A percentile compares a stretch with the other conserved stretches of the same genome.
Evolutionary conservation across 2,329 filamentous ascomycete genomes (phyloP).

Genomic region (Parafenestella ontariensis): DNA sequence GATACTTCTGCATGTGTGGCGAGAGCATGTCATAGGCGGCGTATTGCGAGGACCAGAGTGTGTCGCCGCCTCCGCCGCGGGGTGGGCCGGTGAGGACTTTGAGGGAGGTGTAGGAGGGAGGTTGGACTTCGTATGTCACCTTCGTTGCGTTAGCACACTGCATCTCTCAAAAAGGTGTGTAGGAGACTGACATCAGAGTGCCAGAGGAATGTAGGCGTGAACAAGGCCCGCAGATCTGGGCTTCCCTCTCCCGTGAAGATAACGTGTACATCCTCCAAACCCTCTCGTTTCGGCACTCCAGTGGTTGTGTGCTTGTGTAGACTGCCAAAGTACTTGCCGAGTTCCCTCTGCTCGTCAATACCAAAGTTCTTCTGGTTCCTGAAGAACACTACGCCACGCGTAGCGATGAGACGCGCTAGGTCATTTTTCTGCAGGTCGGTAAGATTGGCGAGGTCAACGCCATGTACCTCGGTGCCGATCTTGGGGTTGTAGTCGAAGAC

Average conservation of each 20-base stretch:
- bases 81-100: constrained; percentile 63
- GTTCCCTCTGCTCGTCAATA: constrained; percentile 60
- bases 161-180: not conserved
- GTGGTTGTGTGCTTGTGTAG: constrained; percentile 65
- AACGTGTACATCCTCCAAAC: constrained; percentile 64
- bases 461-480: constrained; percentile 62
- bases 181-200: constrained; percentile 58
- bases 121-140: constrained; percentile 65
- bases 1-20: constrained; percentile 63
- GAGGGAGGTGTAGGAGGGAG: constrained; percentile 64
- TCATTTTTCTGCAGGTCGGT: constrained; percentile 62
- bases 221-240: constrained; percentile 61
- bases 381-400: constrained; percentile 66
- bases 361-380: constrained; percentile 62
- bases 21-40: constrained; percentile 65
- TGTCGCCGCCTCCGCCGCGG: constrained; percentile 63
- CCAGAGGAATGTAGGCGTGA: constrained; percentile 63
- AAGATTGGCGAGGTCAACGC: constrained; percentile 59
- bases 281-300: constrained; percentile 56
- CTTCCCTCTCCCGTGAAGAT: constrained; percentile 62
- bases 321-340: constrained; percentile 61
- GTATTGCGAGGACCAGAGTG: constrained; percentile 65
- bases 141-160: constrained; percentile 28
- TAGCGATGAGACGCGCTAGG: constrained; percentile 60
- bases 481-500: constrained; percentile 65